Evolutionary conservation across 345 rosid species (phyloP).

Genomic region (Crucihimalaya himalaica): DNA sequence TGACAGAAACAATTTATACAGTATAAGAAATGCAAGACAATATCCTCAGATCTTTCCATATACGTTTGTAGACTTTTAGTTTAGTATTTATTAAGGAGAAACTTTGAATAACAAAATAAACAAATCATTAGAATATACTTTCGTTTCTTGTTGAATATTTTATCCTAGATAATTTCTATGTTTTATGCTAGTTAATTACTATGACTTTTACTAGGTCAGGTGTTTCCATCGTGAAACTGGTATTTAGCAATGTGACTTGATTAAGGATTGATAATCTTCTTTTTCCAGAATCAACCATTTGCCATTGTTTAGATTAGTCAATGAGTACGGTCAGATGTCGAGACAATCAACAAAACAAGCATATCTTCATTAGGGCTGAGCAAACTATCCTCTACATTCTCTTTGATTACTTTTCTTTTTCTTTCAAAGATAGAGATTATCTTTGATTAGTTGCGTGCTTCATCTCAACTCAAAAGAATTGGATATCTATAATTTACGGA

Average conservation of each 20-base stretch:
- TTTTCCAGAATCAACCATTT: neutral
- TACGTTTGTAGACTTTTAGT: neutral
- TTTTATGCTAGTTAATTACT: conserved; percentile 5
- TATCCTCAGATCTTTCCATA: neutral
- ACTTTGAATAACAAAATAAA: neutral
- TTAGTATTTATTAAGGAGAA: neutral
- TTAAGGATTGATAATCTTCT: neutral
- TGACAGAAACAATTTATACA: neutral
- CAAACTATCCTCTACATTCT: no score
- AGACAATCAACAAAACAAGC: neutral
- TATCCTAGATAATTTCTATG: neutral
- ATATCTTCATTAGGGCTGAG: neutral
- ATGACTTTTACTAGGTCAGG: conserved; percentile 24
- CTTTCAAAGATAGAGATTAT: no score
- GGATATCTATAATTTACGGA: no score
- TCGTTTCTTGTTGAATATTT: neutral
- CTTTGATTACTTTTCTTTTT: no score
- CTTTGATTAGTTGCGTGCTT: no score
- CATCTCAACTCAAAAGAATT: no score
- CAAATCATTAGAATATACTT: neutral
- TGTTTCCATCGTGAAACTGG: neutral
- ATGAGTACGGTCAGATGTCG: neutral
- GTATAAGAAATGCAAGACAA: neutral
- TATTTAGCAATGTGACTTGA: neutral
- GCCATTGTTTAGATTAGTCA: neutral